phyloP scores from a whole-genome alignment of 108 stramenopile genomes.

The Discostella stelligeroides region DNA sequence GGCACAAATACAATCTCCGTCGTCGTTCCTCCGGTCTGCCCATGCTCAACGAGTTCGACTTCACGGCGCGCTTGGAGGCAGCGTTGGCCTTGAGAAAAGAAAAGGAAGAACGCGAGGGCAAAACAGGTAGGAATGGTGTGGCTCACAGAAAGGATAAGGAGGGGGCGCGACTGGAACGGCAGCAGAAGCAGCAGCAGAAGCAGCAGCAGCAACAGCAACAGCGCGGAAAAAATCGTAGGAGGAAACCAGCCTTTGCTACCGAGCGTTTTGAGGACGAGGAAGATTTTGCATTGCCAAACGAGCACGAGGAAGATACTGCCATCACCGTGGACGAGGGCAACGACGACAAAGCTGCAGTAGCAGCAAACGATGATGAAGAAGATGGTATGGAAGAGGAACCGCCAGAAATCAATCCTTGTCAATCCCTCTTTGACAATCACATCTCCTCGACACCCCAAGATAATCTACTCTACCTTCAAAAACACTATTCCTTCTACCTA shows the following conservation, averaged over 20 bases:
- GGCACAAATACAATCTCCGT: constrained; percentile 98
- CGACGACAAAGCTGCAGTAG: constrained; percentile 5
- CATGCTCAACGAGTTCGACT: constrained; percentile 71
- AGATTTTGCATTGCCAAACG: constrained; percentile 11
- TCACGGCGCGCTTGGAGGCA: constrained; percentile 78
- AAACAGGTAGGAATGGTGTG: constrained; percentile 38
- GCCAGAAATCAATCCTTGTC: constrained; percentile 81
- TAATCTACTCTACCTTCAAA: constrained; percentile 76
- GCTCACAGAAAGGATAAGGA: constrained; percentile 66
- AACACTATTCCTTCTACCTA: constrained; percentile 87
- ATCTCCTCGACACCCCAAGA: constrained; percentile 56
- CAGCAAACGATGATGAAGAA: constrained; percentile 13
- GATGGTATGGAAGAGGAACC: constrained; percentile 57
- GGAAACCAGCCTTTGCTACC: constrained; percentile 43
- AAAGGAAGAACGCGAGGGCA: constrained; percentile 52
- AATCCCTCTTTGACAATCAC: constrained; percentile 86
- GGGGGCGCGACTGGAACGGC: background rate
- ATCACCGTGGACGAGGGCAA: constrained; percentile 1
- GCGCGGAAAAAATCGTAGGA: constrained; percentile 27
- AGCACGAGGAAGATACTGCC: constrained; percentile 8
- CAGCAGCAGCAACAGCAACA: constrained; percentile 43
- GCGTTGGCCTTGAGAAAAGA: constrained; percentile 75
- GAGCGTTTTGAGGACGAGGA: constrained; percentile 14
- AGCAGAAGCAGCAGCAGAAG: constrained; percentile 21
- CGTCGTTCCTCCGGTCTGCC: constrained; percentile 87